phyloP scores from a whole-genome alignment of 257 asterid species.

The Gentiana dahurica region DNA sequence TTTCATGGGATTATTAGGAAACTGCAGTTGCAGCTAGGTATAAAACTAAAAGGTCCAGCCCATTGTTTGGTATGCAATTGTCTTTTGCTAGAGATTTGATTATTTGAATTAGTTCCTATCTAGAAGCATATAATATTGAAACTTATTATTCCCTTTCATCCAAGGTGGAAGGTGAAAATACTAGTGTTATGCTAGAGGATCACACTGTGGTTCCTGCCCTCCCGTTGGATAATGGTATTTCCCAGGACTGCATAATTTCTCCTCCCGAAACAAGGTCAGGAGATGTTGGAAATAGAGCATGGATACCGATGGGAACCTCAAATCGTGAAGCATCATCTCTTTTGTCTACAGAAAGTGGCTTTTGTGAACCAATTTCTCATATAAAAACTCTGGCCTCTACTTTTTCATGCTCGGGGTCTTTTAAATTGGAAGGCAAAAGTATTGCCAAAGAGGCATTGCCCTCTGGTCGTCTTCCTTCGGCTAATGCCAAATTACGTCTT shows the following conservation, averaged over 20 bases:
- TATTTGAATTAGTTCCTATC: slow-evolving; percentile 11
- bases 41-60: slow-evolving; percentile 62
- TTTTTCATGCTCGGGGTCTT: slow-evolving; percentile 92
- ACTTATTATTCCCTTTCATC: slow-evolving; percentile 10
- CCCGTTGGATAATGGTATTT: slow-evolving; percentile 36
- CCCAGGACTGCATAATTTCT: slow-evolving; percentile 26
- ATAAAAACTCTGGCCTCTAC: slow-evolving; percentile 80
- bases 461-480: slow-evolving; percentile 94
- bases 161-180: slow-evolving; percentile 46
- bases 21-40: slow-evolving; percentile 56
- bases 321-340: slow-evolving; percentile 32
- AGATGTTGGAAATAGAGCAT: slow-evolving; percentile 45
- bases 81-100: slow-evolving; percentile 11
- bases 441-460: slow-evolving; percentile 87
- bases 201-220: slow-evolving; percentile 34
- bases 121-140: slow-evolving; percentile 5
- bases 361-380: slow-evolving; percentile 28
- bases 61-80: slow-evolving; percentile 43
- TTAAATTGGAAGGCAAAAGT: slow-evolving; percentile 65
- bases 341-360: slow-evolving; percentile 43
- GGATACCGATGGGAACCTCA: slow-evolving; percentile 42
- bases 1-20: slow-evolving; percentile 62
- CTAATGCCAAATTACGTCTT: slow-evolving; percentile 91
- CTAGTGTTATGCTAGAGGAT: slow-evolving; percentile 22
- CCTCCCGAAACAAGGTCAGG: slow-evolving; percentile 31